A percentile compares a stretch with the other conserved stretches of the same genome.
Evolutionary conservation across 2,329 filamentous ascomycete species (phyloP).

Genomic region (Monosporascus cannonballus): DNA sequence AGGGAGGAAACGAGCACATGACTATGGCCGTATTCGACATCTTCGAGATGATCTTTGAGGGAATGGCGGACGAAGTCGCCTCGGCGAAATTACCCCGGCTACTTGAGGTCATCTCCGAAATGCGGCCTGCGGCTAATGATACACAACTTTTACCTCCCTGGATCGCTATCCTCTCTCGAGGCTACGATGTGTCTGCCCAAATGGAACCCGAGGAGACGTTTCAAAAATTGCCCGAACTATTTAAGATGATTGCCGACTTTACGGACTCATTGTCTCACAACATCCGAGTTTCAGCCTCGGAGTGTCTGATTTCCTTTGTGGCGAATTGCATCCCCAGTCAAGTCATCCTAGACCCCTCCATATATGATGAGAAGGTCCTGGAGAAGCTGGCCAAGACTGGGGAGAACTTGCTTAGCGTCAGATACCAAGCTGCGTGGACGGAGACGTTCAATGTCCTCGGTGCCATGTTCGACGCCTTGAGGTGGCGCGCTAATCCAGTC

Average conservation of each 20-base stretch:
- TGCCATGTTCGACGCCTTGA: slow-evolving; percentile 79
- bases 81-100: slow-evolving; percentile 85
- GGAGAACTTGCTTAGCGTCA: slow-evolving; percentile 73
- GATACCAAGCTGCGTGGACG: slow-evolving; percentile 90
- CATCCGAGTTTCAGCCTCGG: slow-evolving; percentile 88
- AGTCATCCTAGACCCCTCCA: slow-evolving; percentile 79
- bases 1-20: slow-evolving; percentile 88
- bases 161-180: slow-evolving; percentile 91
- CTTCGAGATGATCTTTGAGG: slow-evolving; percentile 93
- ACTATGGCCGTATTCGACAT: slow-evolving; percentile 96
- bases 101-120: slow-evolving; percentile 83
- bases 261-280: slow-evolving; percentile 85
- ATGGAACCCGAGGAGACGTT: slow-evolving; percentile 88
- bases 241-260: slow-evolving; percentile 72
- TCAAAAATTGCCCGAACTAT: slow-evolving; percentile 79
- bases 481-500: slow-evolving; percentile 78
- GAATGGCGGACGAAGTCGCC: slow-evolving; percentile 79
- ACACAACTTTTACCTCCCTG: slow-evolving; percentile 91
- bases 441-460: slow-evolving; percentile 88
- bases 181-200: slow-evolving; percentile 89
- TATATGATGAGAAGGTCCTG: slow-evolving; percentile 86
- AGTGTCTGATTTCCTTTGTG: slow-evolving; percentile 90
- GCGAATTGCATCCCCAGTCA: slow-evolving; percentile 81
- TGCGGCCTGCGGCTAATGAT: slow-evolving; percentile 88
- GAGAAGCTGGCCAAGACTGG: slow-evolving; percentile 72